These are phyloP conservation scores for Podaxis sp. DNA, from an alignment of 768 basidiomycete species.

Conservation along the genomic window DNA sequence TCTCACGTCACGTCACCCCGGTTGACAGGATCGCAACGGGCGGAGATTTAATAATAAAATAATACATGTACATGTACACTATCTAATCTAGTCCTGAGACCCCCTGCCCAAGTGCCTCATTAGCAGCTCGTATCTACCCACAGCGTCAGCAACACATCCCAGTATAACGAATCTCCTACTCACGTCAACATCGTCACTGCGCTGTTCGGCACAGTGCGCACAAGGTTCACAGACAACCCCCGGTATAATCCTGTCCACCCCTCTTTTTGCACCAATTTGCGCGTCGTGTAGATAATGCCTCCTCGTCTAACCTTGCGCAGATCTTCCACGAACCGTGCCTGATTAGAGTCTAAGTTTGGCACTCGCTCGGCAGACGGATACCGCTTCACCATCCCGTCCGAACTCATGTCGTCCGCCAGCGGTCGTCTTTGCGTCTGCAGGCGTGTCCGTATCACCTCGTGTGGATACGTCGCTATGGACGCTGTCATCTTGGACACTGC, in stretches of 20 bases:
- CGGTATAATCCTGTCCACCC: slow-evolving; percentile 91
- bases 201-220: slow-evolving; percentile 94
- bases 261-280: slow-evolving; percentile 73
- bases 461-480: slow-evolving; percentile 93
- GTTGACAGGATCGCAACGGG: slow-evolving; percentile 16
- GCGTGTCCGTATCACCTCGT: slow-evolving; percentile 98
- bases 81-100: slow-evolving; percentile 14
- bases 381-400: slow-evolving; percentile 58
- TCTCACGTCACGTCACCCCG: slow-evolving; percentile 18
- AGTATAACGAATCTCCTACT: slow-evolving; percentile 20
- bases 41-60: slow-evolving; percentile 6
- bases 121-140: slow-evolving; percentile 46
- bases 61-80: slow-evolving; percentile 1
- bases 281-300: slow-evolving; percentile 73
- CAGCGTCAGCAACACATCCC: not conserved
- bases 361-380: slow-evolving; percentile 30
- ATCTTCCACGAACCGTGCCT: slow-evolving; percentile 14
- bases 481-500: slow-evolving; percentile 96
- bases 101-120: slow-evolving; percentile 50
- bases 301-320: slow-evolving; percentile 28
- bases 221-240: slow-evolving; percentile 89
- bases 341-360: slow-evolving; percentile 7
- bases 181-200: slow-evolving; percentile 96
- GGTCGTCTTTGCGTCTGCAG: slow-evolving; percentile 82
- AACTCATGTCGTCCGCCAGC: slow-evolving; percentile 55